phyloP scores from a whole-genome alignment of 2,329 filamentous ascomycete species.

The Beauveria varroae region DNA sequence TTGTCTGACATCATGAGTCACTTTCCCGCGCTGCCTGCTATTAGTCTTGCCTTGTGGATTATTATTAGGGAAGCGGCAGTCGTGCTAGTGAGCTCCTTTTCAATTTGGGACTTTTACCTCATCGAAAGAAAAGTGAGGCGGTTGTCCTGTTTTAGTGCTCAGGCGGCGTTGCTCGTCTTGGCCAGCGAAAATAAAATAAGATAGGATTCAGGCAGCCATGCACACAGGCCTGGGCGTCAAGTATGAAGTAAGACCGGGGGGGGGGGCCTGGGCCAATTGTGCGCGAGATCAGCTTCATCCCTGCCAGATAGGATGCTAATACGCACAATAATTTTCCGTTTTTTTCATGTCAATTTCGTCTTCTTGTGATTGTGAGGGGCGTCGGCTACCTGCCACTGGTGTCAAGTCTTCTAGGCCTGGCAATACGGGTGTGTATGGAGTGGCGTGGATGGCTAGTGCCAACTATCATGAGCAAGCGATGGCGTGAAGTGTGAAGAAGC shows the following conservation, averaged over 20 bases:
- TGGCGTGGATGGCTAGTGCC: neutral
- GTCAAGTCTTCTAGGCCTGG: neutral
- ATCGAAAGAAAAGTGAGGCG: neutral
- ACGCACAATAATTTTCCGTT: neutral
- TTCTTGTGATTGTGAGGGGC: neutral
- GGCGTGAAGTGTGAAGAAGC: neutral
- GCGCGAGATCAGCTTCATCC: slow-evolving; percentile 6
- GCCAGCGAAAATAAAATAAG: neutral
- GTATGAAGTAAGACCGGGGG: neutral
- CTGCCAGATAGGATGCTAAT: neutral
- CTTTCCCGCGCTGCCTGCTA: neutral
- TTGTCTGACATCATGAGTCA: slow-evolving; percentile 6
- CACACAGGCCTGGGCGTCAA: neutral
- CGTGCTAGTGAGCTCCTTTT: neutral
- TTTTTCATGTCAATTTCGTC: neutral
- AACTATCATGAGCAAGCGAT: neutral
- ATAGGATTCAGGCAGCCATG: slow-evolving; percentile 8
- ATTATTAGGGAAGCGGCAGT: neutral
- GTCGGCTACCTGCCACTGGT: neutral
- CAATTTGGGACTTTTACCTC: neutral
- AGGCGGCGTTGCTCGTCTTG: neutral
- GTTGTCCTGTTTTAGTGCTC: neutral
- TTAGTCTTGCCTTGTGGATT: neutral
- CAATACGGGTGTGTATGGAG: neutral
- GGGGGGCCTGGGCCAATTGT: neutral